Conservation (phyloP, 1,284 basidiomycete species). For the Ceratobasidium sp. region DNA sequence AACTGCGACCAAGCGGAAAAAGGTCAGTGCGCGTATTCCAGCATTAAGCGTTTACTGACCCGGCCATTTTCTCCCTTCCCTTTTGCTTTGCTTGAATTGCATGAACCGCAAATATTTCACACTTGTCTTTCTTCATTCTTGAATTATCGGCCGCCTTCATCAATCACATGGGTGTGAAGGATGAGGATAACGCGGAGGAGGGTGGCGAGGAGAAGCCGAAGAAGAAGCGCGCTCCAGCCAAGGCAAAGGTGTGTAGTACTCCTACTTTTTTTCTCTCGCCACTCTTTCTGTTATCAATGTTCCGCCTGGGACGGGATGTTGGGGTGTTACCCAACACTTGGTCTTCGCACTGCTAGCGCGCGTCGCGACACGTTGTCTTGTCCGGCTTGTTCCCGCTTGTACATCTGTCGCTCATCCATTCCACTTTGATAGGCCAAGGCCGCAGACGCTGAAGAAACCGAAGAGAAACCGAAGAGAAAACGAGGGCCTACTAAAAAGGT, state of each 20-base stretch:
- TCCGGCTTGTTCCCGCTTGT: not conserved
- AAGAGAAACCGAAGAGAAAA: conserved; percentile 59
- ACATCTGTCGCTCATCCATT: not conserved
- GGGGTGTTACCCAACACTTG: not conserved
- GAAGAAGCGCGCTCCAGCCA: conserved; percentile 52
- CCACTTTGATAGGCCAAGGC: conserved; percentile 52
- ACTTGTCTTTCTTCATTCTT: not conserved
- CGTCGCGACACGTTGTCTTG: not conserved
- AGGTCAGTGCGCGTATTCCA: conserved; percentile 26
- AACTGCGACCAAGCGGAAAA: conserved; percentile 48
- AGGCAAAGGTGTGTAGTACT: conserved; percentile 43
- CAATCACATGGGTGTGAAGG: not conserved
- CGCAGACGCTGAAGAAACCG: conserved; percentile 50
- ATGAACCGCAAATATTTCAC: not conserved
- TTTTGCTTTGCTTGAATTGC: not conserved
- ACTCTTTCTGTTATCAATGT: not conserved
- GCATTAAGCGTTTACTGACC: conserved; percentile 3
- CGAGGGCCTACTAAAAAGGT: conserved; percentile 49
- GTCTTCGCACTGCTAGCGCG: not conserved
- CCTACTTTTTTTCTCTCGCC: not conserved
- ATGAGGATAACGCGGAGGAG: conserved; percentile 38
- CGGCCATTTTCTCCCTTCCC: not conserved
- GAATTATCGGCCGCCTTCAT: not conserved
- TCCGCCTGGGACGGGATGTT: not conserved
- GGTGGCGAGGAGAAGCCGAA: conserved; percentile 57